phyloP scores from a whole-genome alignment of 176 grass and related monocot genomes.

The Metroxylon sagu region DNA sequence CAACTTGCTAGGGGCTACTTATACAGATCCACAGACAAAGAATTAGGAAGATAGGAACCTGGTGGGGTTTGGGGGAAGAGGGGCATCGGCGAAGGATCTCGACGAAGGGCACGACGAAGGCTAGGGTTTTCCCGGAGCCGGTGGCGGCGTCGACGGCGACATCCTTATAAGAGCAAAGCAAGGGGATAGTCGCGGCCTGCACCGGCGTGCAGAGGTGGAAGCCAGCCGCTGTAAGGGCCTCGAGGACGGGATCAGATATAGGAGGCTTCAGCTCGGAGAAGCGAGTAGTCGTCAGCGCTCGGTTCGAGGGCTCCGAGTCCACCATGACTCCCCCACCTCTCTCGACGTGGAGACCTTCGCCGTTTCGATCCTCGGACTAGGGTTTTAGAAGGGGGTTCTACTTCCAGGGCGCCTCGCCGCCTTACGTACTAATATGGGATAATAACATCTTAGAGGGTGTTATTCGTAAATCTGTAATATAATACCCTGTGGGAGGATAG shows the following conservation, averaged over 20 bases:
- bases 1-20: background rate
- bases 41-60: constrained; percentile 28
- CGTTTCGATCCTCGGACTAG: too few relatives aligned
- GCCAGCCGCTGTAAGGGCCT: constrained; percentile 49
- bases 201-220: constrained; percentile 77
- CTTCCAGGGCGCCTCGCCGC: too few relatives aligned
- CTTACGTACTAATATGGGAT: too few relatives aligned
- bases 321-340: background rate
- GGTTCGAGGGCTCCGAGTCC: constrained; percentile 31
- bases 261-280: constrained; percentile 60
- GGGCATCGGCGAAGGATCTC: constrained; percentile 33
- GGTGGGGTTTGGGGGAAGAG: constrained; percentile 45
- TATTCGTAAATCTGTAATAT: too few relatives aligned
- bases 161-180: constrained; percentile 77
- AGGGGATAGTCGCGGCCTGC: constrained; percentile 72
- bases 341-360: too few relatives aligned
- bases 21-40: background rate
- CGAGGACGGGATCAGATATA: constrained; percentile 47
- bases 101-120: constrained; percentile 75
- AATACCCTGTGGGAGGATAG: too few relatives aligned
- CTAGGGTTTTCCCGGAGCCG: constrained; percentile 86
- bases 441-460: too few relatives aligned
- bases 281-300: constrained; percentile 47
- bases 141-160: constrained; percentile 86
- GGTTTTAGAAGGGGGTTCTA: too few relatives aligned